A percentile compares a stretch with the other conserved stretches of the same genome.
These are phyloP conservation scores for Sistotremastrum suecicum DNA, from an alignment of 768 basidiomycete genomes.

Conservation along the genomic window DNA sequence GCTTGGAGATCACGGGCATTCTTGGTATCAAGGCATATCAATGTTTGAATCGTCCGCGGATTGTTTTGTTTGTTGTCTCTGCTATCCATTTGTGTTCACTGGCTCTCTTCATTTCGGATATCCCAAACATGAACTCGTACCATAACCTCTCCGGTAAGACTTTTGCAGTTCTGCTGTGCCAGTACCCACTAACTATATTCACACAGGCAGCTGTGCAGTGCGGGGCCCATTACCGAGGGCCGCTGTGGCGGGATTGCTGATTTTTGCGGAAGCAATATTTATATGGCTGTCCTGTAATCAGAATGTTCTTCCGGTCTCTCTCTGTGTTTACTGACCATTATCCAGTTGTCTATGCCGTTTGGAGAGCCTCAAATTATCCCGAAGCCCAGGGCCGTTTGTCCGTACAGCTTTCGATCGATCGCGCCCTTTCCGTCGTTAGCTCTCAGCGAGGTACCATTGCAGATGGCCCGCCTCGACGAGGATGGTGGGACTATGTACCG, in stretches of 20 bases:
- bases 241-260: slow-evolving; percentile 28
- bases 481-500: slow-evolving; percentile 46
- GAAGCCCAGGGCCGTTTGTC: slow-evolving; percentile 43
- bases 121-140: slow-evolving; percentile 21
- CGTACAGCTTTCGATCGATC: slow-evolving; percentile 29
- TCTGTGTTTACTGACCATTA: slow-evolving; percentile 4
- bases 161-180: not conserved
- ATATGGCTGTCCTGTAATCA: slow-evolving; percentile 46
- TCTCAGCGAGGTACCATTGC: slow-evolving; percentile 1
- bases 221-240: not conserved
- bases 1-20: slow-evolving; percentile 40
- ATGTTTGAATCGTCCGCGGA: slow-evolving; percentile 44
- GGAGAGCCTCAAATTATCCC: slow-evolving; percentile 35
- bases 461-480: slow-evolving; percentile 17
- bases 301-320: not conserved
- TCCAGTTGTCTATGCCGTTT: slow-evolving; percentile 40
- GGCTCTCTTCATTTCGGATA: slow-evolving; percentile 27
- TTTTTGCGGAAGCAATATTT: slow-evolving; percentile 41
- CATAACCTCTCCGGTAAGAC: slow-evolving; percentile 35
- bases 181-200: not conserved
- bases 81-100: slow-evolving; percentile 29
- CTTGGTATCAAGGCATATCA: slow-evolving; percentile 54
- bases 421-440: not conserved
- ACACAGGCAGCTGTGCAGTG: not conserved
- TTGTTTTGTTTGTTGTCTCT: slow-evolving; percentile 30